These are phyloP conservation scores for Carex pumila DNA, from an alignment of 176 grass and related monocot genomes.

Conservation along the genomic window DNA sequence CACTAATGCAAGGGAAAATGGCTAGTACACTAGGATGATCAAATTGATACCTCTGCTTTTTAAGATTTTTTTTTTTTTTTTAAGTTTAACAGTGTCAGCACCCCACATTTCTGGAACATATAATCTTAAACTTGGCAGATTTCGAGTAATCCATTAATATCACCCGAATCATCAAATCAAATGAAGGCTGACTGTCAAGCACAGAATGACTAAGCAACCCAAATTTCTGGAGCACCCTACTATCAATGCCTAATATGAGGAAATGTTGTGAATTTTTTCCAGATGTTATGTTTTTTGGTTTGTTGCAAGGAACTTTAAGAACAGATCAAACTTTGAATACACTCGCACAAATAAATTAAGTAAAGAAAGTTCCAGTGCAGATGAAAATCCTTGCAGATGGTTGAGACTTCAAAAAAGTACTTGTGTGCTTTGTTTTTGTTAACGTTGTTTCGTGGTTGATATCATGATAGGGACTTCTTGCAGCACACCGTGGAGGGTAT, in stretches of 20 bases:
- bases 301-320: not conserved
- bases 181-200: not conserved
- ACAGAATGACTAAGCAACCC: not conserved
- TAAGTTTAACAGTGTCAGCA: too few relatives aligned
- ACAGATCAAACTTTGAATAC: not conserved
- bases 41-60: conserved; percentile 10
- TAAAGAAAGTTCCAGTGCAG: not conserved
- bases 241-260: conserved; percentile 55
- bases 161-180: not conserved
- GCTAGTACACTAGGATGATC: not conserved
- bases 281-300: not conserved
- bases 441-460: conserved; percentile 20
- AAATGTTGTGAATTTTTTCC: conserved; percentile 31
- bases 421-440: conserved; percentile 8
- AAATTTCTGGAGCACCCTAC: conserved; percentile 7
- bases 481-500: conserved; percentile 45
- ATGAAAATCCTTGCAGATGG: not conserved
- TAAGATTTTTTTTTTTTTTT: not conserved
- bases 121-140: not conserved
- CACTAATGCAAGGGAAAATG: not conserved
- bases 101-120: not conserved
- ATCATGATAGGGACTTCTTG: conserved; percentile 63
- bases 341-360: not conserved
- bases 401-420: not conserved
- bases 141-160: not conserved